Evolutionary conservation across 371 early-diverging fungal species (phyloP).

Genomic region (Mortierella sp.): DNA sequence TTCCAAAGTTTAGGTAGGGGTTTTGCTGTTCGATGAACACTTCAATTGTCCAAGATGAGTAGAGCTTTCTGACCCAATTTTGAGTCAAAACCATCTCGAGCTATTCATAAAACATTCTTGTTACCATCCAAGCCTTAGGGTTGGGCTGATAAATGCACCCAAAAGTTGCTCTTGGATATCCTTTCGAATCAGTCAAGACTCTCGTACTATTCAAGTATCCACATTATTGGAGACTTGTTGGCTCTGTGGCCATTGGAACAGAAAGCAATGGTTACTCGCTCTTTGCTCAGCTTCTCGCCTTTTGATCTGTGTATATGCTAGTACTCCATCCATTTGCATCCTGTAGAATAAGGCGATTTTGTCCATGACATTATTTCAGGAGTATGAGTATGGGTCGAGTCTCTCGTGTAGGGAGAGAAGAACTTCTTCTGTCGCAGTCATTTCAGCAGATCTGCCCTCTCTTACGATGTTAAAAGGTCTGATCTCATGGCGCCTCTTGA

Average conservation of each 20-base stretch:
- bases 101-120: slow-evolving; percentile 21
- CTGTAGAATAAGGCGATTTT: slow-evolving; percentile 4
- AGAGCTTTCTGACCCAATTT: neutral
- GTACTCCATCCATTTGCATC: slow-evolving; percentile 6
- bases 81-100: slow-evolving; percentile 8
- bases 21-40: slow-evolving; percentile 2
- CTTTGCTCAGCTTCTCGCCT: slow-evolving; percentile 1
- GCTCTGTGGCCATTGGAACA: slow-evolving; percentile 7
- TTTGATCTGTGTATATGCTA: slow-evolving; percentile 6
- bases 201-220: slow-evolving; percentile 9
- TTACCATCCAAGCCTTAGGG: slow-evolving; percentile 24
- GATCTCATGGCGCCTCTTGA: slow-evolving; percentile 13
- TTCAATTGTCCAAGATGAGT: slow-evolving; percentile 8
- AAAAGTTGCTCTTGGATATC: neutral
- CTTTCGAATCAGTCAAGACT: slow-evolving; percentile 18
- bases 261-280: slow-evolving; percentile 2
- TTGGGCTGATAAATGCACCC: slow-evolving; percentile 15
- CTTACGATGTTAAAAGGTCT: neutral
- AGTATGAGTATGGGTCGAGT: slow-evolving; percentile 6
- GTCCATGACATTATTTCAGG: slow-evolving; percentile 4
- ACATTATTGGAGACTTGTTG: slow-evolving; percentile 6
- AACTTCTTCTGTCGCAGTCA: neutral
- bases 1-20: slow-evolving; percentile 5
- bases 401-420: neutral
- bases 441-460: slow-evolving; percentile 9